phyloP scores from a whole-genome alignment of 1,284 basidiomycete genomes.

The Leccinum pachyderme region DNA sequence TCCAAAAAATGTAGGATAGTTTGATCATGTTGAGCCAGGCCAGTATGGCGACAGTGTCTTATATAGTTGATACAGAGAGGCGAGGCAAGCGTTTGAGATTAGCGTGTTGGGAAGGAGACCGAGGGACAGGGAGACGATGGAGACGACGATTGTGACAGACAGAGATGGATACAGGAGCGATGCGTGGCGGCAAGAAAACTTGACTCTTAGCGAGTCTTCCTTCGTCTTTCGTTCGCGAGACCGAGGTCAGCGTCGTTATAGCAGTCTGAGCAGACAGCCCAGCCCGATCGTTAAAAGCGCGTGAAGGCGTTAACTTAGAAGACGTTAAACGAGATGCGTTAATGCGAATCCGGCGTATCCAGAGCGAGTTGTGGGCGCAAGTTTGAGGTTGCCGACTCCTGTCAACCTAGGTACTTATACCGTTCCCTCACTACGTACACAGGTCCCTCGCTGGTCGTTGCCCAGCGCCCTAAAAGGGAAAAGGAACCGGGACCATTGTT shows the following conservation, averaged over 20 bases:
- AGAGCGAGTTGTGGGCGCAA: background rate
- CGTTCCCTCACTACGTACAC: background rate
- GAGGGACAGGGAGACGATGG: background rate
- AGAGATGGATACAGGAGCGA: background rate
- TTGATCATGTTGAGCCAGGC: constrained; percentile 23
- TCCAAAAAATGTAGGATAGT: constrained; percentile 33
- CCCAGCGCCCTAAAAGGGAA: background rate
- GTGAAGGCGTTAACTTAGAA: background rate
- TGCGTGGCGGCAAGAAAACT: background rate
- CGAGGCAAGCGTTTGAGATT: background rate
- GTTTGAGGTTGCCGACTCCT: background rate
- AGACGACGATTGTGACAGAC: background rate
- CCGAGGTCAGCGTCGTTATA: background rate
- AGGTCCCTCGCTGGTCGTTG: background rate
- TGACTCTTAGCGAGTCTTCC: background rate
- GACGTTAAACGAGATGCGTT: background rate
- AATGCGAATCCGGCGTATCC: background rate
- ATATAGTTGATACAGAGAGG: background rate
- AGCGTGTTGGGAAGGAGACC: background rate
- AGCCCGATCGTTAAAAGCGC: background rate
- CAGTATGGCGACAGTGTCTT: background rate
- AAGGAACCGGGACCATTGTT: background rate
- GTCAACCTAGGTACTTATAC: background rate
- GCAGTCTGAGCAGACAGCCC: background rate
- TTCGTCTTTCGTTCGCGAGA: background rate